Conservation (phyloP, 1,139 yeast species). For the Candida frijolesensis region DNA sequence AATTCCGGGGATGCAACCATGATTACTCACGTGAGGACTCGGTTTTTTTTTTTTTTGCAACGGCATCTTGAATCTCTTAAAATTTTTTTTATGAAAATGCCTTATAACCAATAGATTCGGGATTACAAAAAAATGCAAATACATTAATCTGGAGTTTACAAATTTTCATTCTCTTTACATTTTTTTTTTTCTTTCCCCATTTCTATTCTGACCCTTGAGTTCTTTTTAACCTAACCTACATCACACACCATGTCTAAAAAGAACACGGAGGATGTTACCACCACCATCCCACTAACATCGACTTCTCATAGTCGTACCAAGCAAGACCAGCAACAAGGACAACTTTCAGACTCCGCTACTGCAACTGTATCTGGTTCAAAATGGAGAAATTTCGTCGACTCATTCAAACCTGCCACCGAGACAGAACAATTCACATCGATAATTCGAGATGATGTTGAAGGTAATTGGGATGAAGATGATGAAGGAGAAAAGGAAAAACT, state of each 20-base stretch:
- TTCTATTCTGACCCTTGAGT: neutral
- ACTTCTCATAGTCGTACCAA: neutral
- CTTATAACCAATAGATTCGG: too few species aligned
- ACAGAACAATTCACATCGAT: conserved; percentile 16
- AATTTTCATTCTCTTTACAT: neutral
- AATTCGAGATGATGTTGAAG: conserved; percentile 3
- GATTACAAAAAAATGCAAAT: too few species aligned
- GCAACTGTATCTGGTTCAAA: conserved; percentile 17
- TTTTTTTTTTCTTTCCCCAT: neutral
- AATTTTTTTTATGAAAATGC: too few species aligned
- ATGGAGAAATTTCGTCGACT: conserved; percentile 43
- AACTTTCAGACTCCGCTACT: neutral
- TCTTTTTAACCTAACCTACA: neutral
- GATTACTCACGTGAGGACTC: too few species aligned
- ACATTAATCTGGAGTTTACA: too few species aligned
- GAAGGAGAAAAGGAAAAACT: conserved; percentile 17
- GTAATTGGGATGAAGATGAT: conserved; percentile 1
- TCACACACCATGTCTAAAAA: neutral
- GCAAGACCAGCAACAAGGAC: neutral
- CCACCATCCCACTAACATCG: neutral
- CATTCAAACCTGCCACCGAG: conserved; percentile 37
- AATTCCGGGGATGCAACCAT: too few species aligned
- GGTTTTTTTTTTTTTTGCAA: too few species aligned
- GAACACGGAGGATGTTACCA: neutral
- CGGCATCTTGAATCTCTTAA: too few species aligned